Percentiles rank a stretch among this genome's conserved stretches.
phyloP scores from a whole-genome alignment of 2,329 filamentous ascomycete genomes.

The Alternaria consortialis region DNA sequence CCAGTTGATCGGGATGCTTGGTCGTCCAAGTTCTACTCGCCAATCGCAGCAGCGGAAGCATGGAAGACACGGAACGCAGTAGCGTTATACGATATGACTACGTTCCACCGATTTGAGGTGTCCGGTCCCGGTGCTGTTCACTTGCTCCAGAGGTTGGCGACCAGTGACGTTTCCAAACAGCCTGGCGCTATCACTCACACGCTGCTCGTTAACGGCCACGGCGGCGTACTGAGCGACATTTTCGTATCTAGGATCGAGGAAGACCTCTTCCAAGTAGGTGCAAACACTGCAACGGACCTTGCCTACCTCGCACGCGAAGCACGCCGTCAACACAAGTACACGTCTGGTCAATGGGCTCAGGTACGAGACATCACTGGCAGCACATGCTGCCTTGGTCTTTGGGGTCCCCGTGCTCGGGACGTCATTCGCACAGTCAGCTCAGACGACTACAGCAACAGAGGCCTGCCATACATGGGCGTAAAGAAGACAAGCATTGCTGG shows the following conservation, averaged over 20 bases:
- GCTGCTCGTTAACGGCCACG: constrained; percentile 63
- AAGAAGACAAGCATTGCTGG: constrained; percentile 62
- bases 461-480: constrained; percentile 61
- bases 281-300: constrained; percentile 64
- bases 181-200: constrained; percentile 65
- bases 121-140: constrained; percentile 65
- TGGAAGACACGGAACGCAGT: constrained; percentile 71
- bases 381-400: constrained; percentile 69
- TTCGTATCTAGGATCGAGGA: constrained; percentile 63
- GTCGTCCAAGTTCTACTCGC: constrained; percentile 66
- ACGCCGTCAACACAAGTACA: constrained; percentile 55
- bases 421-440: constrained; percentile 59
- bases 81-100: constrained; percentile 70
- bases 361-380: constrained; percentile 68
- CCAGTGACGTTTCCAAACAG: constrained; percentile 58
- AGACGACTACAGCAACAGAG: constrained; percentile 59
- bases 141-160: constrained; percentile 65
- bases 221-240: constrained; percentile 65
- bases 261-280: constrained; percentile 64
- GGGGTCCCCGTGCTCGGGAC: constrained; percentile 66
- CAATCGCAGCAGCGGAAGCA: constrained; percentile 67
- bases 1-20: constrained; percentile 66
- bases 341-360: constrained; percentile 57
- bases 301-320: constrained; percentile 65
- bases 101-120: constrained; percentile 66